Evolutionary conservation across 306 rosid species (phyloP), one percentile per base, ranked within the genome.

Genomic region (Vigna radiata): DNA sequence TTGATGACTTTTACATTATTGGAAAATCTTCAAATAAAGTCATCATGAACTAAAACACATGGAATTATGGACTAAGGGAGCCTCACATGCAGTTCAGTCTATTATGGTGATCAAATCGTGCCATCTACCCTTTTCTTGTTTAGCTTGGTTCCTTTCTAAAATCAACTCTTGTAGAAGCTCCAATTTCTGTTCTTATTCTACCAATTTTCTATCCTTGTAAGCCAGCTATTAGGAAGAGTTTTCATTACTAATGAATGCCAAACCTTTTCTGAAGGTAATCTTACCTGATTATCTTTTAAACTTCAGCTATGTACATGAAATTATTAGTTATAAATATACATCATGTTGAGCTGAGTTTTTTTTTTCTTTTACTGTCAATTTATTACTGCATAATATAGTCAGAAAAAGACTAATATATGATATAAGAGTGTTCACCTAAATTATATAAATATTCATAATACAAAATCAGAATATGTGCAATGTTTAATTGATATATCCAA

Each of bases 1-100:
- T 54, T 39, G 39, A 41, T 47, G 69, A 31, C 17, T 58, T 37
- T 7, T 76, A 48, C 16, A 76, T 49, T 64, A 9, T 4, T 56
- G 68, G 54, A 48, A 8, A 33, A 50, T 36, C 72, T 64, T 36
- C 53, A 49, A 25, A 18, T 12, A 58, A n/a, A 58, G n/a, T 58
- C 39, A 59, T 59, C 58, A 58, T 25, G 46, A 73, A 8, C 33
- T 73, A 43, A 58, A 43, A 41, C 14, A 33, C 21, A 55, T 18
- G 17, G 41, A 60, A 55, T 4, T 19, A 23, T 41, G 67, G 1
- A 70, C 59, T 17, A 7, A 75, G 79, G 17, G 15, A 61, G 61
- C 49, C 47, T 29, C 70, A 44, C 18, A 55, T 73, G 43, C 7
- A 18, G 21, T 61, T 15, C 65, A 36, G 11, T 52, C 64, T 63